Evolutionary conservation across 2,329 filamentous ascomycete species (phyloP).

Genomic region (Aulographum hederae): DNA sequence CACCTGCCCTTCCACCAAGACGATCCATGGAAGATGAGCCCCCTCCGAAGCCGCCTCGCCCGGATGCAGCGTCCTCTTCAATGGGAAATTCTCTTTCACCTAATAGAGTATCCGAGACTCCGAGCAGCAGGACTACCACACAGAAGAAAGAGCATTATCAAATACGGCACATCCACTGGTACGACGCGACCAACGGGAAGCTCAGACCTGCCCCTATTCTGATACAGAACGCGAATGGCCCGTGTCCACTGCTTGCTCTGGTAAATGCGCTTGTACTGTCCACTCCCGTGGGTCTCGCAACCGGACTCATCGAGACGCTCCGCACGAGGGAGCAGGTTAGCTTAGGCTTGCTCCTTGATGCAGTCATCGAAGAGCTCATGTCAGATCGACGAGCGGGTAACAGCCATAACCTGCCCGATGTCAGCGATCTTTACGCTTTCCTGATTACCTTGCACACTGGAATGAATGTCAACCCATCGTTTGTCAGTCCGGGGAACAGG

Average conservation of each 20-base stretch:
- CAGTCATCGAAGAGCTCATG: slow-evolving; percentile 85
- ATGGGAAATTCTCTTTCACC: not conserved
- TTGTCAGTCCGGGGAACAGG: slow-evolving; percentile 33
- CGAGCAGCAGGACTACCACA: slow-evolving; percentile 14
- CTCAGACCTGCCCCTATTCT: slow-evolving; percentile 69
- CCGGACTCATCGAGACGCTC: slow-evolving; percentile 61
- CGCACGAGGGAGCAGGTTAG: slow-evolving; percentile 73
- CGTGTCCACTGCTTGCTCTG: slow-evolving; percentile 79
- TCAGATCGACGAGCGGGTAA: slow-evolving; percentile 51
- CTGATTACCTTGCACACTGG: slow-evolving; percentile 79
- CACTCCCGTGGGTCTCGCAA: slow-evolving; percentile 46
- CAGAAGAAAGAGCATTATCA: slow-evolving; percentile 65
- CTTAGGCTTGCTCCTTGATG: slow-evolving; percentile 67
- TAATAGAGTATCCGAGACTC: slow-evolving; percentile 2
- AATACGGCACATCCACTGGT: slow-evolving; percentile 82
- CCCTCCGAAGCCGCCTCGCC: slow-evolving; percentile 16
- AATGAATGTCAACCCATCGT: slow-evolving; percentile 94
- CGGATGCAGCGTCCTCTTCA: slow-evolving; percentile 2
- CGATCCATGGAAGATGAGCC: slow-evolving; percentile 15
- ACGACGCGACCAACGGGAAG: slow-evolving; percentile 44
- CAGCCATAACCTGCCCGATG: slow-evolving; percentile 55
- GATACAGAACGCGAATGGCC: slow-evolving; percentile 85
- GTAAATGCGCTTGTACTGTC: slow-evolving; percentile 84
- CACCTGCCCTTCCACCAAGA: slow-evolving; percentile 16
- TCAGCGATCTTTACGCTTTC: slow-evolving; percentile 75